Conservation (phyloP, 768 basidiomycete species). For the Lenzites betulinus region DNA sequence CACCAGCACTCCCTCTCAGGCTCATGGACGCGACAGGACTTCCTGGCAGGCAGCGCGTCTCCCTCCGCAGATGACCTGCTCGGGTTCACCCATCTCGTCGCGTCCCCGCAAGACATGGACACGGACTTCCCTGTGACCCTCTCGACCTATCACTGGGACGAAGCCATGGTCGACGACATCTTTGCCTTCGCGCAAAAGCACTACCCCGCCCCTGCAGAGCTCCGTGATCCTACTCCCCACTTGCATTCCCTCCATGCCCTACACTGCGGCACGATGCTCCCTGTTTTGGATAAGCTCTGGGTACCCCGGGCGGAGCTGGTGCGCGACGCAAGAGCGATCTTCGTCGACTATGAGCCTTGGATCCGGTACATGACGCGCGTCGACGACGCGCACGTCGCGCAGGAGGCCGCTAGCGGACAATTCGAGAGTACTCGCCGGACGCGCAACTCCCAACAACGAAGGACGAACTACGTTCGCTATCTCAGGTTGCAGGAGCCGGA, state of each 20-base stretch:
- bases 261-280: conserved; percentile 9
- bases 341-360: conserved; percentile 24
- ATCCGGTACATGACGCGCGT: conserved; percentile 18
- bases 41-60: conserved; percentile 5
- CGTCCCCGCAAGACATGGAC: not conserved
- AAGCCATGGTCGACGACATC: conserved; percentile 3
- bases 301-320: conserved; percentile 16
- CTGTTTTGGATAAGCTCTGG: conserved; percentile 8
- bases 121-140: conserved; percentile 15
- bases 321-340: conserved; percentile 4
- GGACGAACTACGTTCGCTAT: not conserved
- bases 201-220: not conserved
- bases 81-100: conserved; percentile 20
- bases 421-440: conserved; percentile 19
- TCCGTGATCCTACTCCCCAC: not conserved
- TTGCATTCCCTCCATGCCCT: not conserved
- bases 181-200: conserved; percentile 1
- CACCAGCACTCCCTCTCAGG: not conserved
- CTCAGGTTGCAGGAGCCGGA: conserved; percentile 3
- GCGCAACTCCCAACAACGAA: conserved; percentile 22
- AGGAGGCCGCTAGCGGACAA: not conserved
- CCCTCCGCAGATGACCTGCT: conserved; percentile 19
- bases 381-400: conserved; percentile 16
- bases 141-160: conserved; percentile 19
- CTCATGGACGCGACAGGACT: conserved; percentile 11